These are phyloP conservation scores for Rhamnella rubrinervis DNA, from an alignment of 331 rosid species.

Conservation along the genomic window DNA sequence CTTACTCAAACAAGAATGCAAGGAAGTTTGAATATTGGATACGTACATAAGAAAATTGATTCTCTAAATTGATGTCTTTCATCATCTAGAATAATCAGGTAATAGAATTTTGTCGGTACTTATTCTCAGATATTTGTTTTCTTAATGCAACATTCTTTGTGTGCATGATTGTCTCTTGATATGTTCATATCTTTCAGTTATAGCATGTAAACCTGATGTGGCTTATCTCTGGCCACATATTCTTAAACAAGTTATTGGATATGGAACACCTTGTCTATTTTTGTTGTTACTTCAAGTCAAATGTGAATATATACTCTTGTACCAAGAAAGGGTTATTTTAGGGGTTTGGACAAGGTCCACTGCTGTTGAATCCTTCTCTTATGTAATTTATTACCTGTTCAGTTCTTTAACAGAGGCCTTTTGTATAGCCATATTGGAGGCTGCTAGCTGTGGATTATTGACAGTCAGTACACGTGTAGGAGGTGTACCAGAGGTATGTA, in stretches of 20 bases:
- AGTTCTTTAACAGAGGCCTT: slow-evolving; percentile 97
- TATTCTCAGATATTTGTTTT: not conserved
- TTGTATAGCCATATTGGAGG: slow-evolving; percentile 95
- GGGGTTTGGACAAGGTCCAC: not conserved
- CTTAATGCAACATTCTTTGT: not conserved
- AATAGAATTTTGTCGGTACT: not conserved
- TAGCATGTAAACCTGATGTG: not conserved
- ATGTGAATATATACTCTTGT: not conserved
- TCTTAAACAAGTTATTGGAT: slow-evolving; percentile 69
- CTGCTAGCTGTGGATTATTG: slow-evolving; percentile 94
- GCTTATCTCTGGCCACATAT: slow-evolving; percentile 78
- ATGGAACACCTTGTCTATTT: not conserved
- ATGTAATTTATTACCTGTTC: slow-evolving; percentile 20
- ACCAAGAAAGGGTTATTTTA: not conserved
- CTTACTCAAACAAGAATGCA: not conserved
- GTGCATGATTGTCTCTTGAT: not conserved
- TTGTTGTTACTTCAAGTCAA: not conserved
- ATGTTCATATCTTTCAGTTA: not conserved
- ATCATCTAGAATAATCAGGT: not conserved
- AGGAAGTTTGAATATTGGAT: not conserved
- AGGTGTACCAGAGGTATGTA: slow-evolving; percentile 89
- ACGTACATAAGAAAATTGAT: not conserved
- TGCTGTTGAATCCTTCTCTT: not conserved
- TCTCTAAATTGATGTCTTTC: not conserved
- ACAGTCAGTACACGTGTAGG: slow-evolving; percentile 93